Percentiles rank a stretch among this genome's conserved stretches.
These are phyloP conservation scores for Eucalyptus decipiens DNA, from an alignment of 345 rosid species.

Conservation along the genomic window DNA sequence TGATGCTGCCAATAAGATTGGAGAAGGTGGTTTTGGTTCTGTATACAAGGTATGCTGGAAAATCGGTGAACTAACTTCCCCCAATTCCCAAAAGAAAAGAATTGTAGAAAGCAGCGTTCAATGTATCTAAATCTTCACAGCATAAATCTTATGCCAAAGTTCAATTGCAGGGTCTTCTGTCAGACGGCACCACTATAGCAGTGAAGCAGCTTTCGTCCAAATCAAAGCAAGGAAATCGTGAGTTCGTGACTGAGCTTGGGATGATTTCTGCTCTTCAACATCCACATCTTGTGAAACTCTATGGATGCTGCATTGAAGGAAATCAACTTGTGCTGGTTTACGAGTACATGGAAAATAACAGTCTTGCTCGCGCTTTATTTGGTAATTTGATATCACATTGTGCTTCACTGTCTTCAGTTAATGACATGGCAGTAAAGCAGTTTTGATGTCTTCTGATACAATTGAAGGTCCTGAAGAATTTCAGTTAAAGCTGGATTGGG, in stretches of 20 bases:
- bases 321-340: slow-evolving; percentile 11
- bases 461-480: background rate
- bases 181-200: slow-evolving; percentile 3
- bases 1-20: background rate
- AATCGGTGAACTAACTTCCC: background rate
- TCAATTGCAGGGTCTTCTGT: background rate
- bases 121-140: background rate
- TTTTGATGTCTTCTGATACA: background rate
- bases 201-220: slow-evolving; percentile 61
- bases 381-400: background rate
- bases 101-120: background rate
- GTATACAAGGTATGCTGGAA: background rate
- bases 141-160: background rate
- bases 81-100: background rate
- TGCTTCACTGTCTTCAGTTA: background rate
- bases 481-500: slow-evolving; percentile 3
- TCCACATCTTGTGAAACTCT: slow-evolving; percentile 9
- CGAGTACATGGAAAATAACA: slow-evolving; percentile 14
- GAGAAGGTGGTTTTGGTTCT: slow-evolving; percentile 11
- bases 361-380: slow-evolving; percentile 1
- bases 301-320: slow-evolving; percentile 12
- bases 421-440: background rate
- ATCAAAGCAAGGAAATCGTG: slow-evolving; percentile 45
- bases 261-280: slow-evolving; percentile 8
- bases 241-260: slow-evolving; percentile 10